These are phyloP conservation scores for Aspergillus vadensis DNA, from an alignment of 2,329 filamentous ascomycete genomes.

Conservation along the genomic window DNA sequence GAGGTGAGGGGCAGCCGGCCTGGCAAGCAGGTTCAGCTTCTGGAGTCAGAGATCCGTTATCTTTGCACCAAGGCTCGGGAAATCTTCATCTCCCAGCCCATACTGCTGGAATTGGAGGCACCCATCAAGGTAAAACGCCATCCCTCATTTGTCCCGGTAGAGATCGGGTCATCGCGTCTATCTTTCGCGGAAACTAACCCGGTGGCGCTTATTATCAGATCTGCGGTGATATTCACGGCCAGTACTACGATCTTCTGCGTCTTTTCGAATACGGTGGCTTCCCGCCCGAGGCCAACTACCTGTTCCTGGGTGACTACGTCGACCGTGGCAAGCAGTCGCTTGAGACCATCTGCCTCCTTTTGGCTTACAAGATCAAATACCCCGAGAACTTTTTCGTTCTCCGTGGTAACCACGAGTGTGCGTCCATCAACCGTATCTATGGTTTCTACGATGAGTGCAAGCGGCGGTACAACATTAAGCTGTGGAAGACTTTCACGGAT, in stretches of 20 bases:
- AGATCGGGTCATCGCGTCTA: background rate
- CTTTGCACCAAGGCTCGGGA: conserved; percentile 98
- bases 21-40: conserved; percentile 96
- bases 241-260: conserved; percentile 97
- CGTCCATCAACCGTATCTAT: conserved; percentile 98
- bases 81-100: conserved; percentile 99
- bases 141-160: background rate
- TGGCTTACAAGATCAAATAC: conserved; percentile 99
- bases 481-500: conserved; percentile 99
- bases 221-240: conserved; percentile 97
- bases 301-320: conserved; percentile 98
- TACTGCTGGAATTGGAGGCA: conserved; percentile 94
- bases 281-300: conserved; percentile 97
- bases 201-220: conserved; percentile 63
- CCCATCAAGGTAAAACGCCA: conserved; percentile 81
- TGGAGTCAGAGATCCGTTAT: conserved; percentile 94
- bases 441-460: conserved; percentile 99
- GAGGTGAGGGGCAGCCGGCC: conserved; percentile 97
- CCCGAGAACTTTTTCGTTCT: conserved; percentile 99
- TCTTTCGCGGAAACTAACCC: conserved; percentile 18
- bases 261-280: conserved; percentile 98
- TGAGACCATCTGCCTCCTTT: conserved; percentile 93
- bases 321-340: conserved; percentile 99
- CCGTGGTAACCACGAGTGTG: conserved; percentile 98
- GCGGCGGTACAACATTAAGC: conserved; percentile 97